phyloP scores from a whole-genome alignment of 2,329 filamentous ascomycete genomes.

The Zymoseptoria brevis region DNA sequence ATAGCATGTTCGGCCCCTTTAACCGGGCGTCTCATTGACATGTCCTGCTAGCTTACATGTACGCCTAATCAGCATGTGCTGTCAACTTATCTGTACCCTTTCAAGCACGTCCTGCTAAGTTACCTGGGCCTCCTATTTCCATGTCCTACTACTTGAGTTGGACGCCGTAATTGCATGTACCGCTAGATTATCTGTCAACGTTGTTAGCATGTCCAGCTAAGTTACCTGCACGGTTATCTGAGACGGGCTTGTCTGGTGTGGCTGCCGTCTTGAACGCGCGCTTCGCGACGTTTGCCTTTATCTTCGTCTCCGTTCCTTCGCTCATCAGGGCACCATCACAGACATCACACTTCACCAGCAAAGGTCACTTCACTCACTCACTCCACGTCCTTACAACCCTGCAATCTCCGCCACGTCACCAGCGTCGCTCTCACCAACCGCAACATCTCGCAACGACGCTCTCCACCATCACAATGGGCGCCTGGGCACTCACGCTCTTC shows the following conservation, averaged over 20 bases:
- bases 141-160: background rate
- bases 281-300: background rate
- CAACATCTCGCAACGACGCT: background rate
- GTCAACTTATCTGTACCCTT: background rate
- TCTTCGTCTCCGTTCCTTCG: background rate
- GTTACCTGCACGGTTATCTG: background rate
- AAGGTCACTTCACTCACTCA: background rate
- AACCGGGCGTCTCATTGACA: too few species aligned
- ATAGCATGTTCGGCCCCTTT: too few species aligned
- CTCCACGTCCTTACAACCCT: too few species aligned
- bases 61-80: background rate
- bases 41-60: background rate
- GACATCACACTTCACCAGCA: background rate
- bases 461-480: background rate
- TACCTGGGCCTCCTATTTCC: too few species aligned
- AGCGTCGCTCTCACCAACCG: too few species aligned
- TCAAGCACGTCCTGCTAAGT: background rate
- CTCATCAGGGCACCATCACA: background rate
- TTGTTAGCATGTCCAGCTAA: background rate
- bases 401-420: too few species aligned
- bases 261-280: background rate
- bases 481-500: slow-evolving; percentile 4
- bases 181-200: background rate
- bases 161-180: background rate
- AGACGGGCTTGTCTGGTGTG: background rate